Evolutionary conservation across 148 eudicot species (phyloP).

Genomic region (Spergularia bocconei): DNA sequence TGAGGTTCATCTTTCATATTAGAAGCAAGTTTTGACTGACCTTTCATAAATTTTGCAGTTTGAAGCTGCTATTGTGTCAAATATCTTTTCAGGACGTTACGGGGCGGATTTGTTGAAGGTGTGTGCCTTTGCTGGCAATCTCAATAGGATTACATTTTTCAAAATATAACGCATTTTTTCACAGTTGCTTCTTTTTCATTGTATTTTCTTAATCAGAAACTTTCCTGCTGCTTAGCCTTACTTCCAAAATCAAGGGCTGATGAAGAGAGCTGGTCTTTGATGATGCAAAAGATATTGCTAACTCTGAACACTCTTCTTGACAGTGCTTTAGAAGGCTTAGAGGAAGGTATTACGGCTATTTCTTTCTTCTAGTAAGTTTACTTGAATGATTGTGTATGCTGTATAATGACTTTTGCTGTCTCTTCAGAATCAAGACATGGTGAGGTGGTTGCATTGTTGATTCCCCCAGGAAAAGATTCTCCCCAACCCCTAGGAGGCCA

Average conservation of each 20-base stretch:
- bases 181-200: no score
- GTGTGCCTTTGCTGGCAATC: constrained; percentile 16
- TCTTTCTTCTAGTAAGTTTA: background rate
- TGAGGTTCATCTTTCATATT: constrained; percentile 18
- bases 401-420: constrained; percentile 2
- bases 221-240: constrained; percentile 68
- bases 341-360: constrained; percentile 57
- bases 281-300: constrained; percentile 77
- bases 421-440: constrained; percentile 50
- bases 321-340: constrained; percentile 79
- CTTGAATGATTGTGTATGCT: background rate
- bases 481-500: constrained; percentile 69
- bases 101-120: constrained; percentile 54
- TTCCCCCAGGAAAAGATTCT: constrained; percentile 77
- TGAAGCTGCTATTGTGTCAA: constrained; percentile 74
- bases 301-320: constrained; percentile 51
- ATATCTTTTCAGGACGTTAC: constrained; percentile 62
- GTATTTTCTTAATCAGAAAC: constrained; percentile 48
- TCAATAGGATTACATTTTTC: background rate
- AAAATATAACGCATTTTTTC: no score
- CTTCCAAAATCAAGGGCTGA: constrained; percentile 90
- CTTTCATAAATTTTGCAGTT: constrained; percentile 44
- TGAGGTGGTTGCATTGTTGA: constrained; percentile 49
- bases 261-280: constrained; percentile 74
- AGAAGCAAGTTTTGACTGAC: constrained; percentile 22